A percentile compares a stretch with the other conserved stretches of the same genome.
phyloP scores from a whole-genome alignment of 768 basidiomycete genomes.

The Boletus sp. region DNA sequence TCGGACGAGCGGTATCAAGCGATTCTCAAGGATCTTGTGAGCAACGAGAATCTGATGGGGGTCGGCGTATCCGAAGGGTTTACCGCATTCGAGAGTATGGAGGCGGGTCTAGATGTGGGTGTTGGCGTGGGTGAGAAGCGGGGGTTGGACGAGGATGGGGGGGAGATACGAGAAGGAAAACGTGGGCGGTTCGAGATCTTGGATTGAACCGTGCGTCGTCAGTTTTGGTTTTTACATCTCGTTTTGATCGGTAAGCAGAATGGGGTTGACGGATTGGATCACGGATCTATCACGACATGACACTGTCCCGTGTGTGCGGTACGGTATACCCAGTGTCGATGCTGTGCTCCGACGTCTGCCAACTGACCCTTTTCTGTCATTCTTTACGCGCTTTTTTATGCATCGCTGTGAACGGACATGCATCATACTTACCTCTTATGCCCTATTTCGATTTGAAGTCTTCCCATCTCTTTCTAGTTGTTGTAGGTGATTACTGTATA shows the following conservation, averaged over 20 bases:
- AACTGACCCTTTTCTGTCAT: no score
- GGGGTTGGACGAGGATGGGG: constrained; percentile 37
- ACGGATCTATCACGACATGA: no score
- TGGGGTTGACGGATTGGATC: no score
- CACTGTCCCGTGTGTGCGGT: no score
- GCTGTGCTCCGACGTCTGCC: neutral
- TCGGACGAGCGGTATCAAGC: constrained; percentile 84
- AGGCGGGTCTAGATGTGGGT: constrained; percentile 8
- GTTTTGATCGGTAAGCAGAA: no score
- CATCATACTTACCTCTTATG: neutral
- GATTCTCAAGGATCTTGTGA: constrained; percentile 73
- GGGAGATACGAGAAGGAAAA: constrained; percentile 45
- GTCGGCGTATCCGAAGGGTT: constrained; percentile 34
- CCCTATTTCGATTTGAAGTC: neutral
- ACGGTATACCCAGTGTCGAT: neutral
- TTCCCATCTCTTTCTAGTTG: neutral
- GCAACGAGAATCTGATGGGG: constrained; percentile 56
- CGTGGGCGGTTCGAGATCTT: constrained; percentile 60
- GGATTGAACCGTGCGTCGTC: constrained; percentile 38
- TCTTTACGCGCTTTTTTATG: neutral
- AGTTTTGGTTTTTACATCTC: no score
- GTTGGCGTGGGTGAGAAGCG: constrained; percentile 37
- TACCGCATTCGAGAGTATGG: constrained; percentile 17
- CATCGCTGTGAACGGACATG: constrained; percentile 8
- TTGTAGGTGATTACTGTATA: neutral